Evolutionary conservation across 805 yeast genomes (phyloP).

Genomic region (Yarrowia porcina): DNA sequence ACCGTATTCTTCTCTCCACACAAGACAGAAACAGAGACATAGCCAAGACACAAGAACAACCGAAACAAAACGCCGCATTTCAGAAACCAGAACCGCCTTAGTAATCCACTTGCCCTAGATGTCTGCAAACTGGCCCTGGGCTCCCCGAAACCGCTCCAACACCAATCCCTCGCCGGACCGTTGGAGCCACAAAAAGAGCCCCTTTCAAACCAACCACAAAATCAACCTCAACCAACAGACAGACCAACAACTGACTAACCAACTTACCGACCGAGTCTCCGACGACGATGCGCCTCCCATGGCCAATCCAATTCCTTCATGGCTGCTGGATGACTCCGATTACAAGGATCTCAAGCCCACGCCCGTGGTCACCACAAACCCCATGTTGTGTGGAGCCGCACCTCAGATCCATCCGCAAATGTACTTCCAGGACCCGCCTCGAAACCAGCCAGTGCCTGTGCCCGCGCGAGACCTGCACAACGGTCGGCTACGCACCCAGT

Average conservation of each 20-base stretch:
- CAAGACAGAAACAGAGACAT: not conserved
- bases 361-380: not conserved
- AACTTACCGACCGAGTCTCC: too few species aligned
- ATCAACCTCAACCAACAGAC: not conserved
- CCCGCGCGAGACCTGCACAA: not conserved
- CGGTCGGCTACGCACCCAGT: not conserved
- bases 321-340: constrained; percentile 2
- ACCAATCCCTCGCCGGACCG: not conserved
- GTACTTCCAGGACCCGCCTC: not conserved
- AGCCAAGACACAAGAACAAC: too few species aligned
- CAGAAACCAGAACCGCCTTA: too few species aligned
- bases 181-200: constrained; percentile 15
- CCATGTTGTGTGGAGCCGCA: not conserved
- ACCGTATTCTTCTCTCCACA: not conserved
- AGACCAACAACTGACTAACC: not conserved
- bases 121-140: constrained; percentile 10
- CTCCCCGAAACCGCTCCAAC: not conserved
- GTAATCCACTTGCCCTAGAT: too few species aligned
- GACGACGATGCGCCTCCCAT: not conserved
- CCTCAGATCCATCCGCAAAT: not conserved
- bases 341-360: constrained; percentile 6
- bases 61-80: not conserved
- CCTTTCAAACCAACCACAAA: not conserved
- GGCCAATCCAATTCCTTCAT: constrained; percentile 3
- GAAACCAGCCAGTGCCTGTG: not conserved